These are phyloP conservation scores for Casuarina equisetifolia DNA, from an alignment of 306 rosid species.

Conservation along the genomic window DNA sequence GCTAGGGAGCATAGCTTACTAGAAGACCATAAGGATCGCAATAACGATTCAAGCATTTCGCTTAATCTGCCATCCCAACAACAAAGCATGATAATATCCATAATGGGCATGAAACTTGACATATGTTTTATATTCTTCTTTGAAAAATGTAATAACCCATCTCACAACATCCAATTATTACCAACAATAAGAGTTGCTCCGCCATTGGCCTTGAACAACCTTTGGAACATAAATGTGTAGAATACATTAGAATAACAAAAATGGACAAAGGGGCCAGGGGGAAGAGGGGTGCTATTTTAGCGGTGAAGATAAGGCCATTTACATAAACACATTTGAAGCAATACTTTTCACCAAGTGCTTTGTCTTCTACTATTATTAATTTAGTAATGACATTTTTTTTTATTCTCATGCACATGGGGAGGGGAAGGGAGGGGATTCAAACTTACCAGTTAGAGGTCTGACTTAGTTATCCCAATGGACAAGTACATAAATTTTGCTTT, in stretches of 20 bases:
- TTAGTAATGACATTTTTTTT: no score
- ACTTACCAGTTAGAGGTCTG: no score
- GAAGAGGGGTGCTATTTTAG: neutral
- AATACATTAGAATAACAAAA: constrained; percentile 17
- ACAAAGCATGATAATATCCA: constrained; percentile 96
- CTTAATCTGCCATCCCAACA: constrained; percentile 98
- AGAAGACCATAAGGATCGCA: constrained; percentile 88
- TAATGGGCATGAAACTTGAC: constrained; percentile 87
- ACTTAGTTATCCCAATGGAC: no score
- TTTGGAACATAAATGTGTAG: constrained; percentile 28
- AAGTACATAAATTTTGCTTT: no score
- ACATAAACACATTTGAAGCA: constrained; percentile 1
- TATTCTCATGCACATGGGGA: no score
- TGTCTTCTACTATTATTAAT: constrained; percentile 43
- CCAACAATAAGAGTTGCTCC: constrained; percentile 84
- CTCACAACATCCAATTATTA: constrained; percentile 96
- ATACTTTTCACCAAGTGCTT: constrained; percentile 84
- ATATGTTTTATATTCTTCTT: constrained; percentile 78
- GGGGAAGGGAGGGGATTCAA: no score
- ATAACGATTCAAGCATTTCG: constrained; percentile 83
- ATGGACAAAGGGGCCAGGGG: neutral
- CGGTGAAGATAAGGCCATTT: neutral
- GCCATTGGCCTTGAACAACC: constrained; percentile 95
- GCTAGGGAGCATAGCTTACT: constrained; percentile 47
- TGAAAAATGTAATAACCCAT: constrained; percentile 85